Percentiles rank a stretch among this genome's conserved stretches.
phyloP scores from a whole-genome alignment of 1,139 yeast species.

The Zygosaccharomyces sapae region DNA sequence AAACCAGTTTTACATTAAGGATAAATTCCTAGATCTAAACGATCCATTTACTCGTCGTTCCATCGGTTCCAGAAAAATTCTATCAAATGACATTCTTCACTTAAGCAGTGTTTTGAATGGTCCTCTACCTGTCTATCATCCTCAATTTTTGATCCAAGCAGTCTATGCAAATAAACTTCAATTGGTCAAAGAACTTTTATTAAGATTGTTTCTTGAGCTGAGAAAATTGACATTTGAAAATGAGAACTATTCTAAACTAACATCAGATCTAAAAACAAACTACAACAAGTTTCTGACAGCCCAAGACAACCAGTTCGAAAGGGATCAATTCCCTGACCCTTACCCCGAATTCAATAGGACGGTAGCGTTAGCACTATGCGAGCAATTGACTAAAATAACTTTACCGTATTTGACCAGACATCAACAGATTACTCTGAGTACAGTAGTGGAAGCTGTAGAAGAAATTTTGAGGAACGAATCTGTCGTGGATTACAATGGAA shows the following conservation, averaged over 20 bases:
- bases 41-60: conserved; percentile 47
- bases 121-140: conserved; percentile 86
- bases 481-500: conserved; percentile 67
- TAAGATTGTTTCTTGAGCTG: conserved; percentile 48
- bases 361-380: conserved; percentile 50
- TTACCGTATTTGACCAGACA: conserved; percentile 84
- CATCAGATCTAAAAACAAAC: conserved; percentile 40
- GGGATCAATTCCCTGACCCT: conserved; percentile 38
- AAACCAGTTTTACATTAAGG: conserved; percentile 80
- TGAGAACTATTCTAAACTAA: conserved; percentile 35
- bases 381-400: conserved; percentile 58
- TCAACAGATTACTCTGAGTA: conserved; percentile 78
- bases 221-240: conserved; percentile 49
- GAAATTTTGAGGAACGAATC: conserved; percentile 47
- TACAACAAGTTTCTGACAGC: conserved; percentile 32
- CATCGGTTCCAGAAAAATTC: conserved; percentile 46
- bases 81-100: conserved; percentile 52
- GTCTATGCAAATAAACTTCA: conserved; percentile 58
- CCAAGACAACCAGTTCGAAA: conserved; percentile 23
- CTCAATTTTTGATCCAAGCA: conserved; percentile 78
- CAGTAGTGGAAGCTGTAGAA: conserved; percentile 60
- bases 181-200: conserved; percentile 55
- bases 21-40: conserved; percentile 58
- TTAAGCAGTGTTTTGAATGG: conserved; percentile 79
- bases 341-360: conserved; percentile 44